Evolutionary conservation across 1,284 basidiomycete genomes (phyloP), one percentile per base, ranked within the genome.

Genomic region (Ceratobasidium sp.): DNA sequence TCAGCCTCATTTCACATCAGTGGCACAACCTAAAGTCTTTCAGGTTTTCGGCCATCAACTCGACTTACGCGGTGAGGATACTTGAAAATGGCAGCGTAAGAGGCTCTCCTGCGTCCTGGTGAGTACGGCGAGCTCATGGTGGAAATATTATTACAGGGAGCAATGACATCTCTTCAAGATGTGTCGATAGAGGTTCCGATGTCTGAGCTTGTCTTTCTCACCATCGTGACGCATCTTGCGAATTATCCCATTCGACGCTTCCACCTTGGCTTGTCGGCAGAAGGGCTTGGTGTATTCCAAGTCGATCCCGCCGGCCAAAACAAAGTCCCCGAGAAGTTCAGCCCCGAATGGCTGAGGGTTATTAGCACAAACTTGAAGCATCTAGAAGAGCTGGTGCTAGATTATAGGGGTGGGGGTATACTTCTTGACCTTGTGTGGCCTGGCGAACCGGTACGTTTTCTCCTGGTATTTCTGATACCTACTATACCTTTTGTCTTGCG

Each of bases 11-110:
- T 12, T 75, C 71, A 18, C 60, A 64, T 30, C 71, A 75, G 30
- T 75, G 71, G 71, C 71, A 75, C 27, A 75, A 75, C 46, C 71
- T 75, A 60, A 75, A 75, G 23, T 75, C 71, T 16, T 75, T 75
- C 48, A 48, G 71, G 48, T 75, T 75, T 35, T 75, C 71, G 27
- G 71, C 71, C 16, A 65, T 75, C 48, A 60, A 75, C 71, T 30
- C 59, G 20, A 35, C 60, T 6, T 75, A 75, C 44, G 71, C 71
- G 18, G 23, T 65, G 16, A 20, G 48, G 23, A 75, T 75, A 50
- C 71, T 75, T 52, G 71, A 65, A 64, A 64, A 41, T 50, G 71
- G 71, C 59, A 75, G 71, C 62, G 71, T 75, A 75, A 75, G 71
- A 75, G 46, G 48, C 48, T 75, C 20, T 46, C 65, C 33, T 75